These are phyloP conservation scores for Ophiostoma himal-ulmi DNA, from an alignment of 2,329 filamentous ascomycete species.

Conservation along the genomic window DNA sequence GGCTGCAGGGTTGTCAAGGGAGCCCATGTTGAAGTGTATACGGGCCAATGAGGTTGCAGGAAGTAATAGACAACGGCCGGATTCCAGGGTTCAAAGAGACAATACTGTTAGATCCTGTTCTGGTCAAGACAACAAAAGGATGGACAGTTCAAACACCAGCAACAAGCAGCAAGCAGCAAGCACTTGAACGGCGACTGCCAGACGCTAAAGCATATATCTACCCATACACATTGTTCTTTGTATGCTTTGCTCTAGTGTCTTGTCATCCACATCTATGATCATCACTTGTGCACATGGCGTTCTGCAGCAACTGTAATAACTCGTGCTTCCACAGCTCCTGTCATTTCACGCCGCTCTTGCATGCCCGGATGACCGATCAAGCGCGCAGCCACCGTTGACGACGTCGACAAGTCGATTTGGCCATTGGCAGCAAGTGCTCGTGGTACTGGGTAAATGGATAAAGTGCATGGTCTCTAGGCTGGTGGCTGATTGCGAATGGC, in stretches of 20 bases:
- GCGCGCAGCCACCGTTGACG: neutral
- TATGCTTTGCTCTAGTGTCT: too few species aligned
- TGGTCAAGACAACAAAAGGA: neutral
- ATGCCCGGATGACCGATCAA: slow-evolving; percentile 1
- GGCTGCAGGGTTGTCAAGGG: slow-evolving; percentile 3
- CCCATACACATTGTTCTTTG: neutral
- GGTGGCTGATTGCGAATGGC: neutral
- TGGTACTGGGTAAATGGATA: neutral
- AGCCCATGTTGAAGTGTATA: slow-evolving; percentile 17
- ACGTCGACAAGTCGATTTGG: neutral
- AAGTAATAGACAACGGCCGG: neutral
- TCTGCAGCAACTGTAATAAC: neutral
- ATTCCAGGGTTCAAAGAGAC: too few species aligned
- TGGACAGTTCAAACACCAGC: neutral
- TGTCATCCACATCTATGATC: neutral
- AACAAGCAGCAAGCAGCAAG: neutral
- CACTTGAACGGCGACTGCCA: slow-evolving; percentile 9
- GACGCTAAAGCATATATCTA: slow-evolving; percentile 13
- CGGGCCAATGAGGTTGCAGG: neutral
- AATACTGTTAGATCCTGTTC: neutral
- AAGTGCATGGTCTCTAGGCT: neutral
- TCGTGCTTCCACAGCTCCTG: neutral
- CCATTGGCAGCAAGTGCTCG: neutral
- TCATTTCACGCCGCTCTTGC: neutral
- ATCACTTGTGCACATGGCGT: neutral